Conservation (phyloP, 306 rosid genomes). For the Vachellia collinsii region DNA sequence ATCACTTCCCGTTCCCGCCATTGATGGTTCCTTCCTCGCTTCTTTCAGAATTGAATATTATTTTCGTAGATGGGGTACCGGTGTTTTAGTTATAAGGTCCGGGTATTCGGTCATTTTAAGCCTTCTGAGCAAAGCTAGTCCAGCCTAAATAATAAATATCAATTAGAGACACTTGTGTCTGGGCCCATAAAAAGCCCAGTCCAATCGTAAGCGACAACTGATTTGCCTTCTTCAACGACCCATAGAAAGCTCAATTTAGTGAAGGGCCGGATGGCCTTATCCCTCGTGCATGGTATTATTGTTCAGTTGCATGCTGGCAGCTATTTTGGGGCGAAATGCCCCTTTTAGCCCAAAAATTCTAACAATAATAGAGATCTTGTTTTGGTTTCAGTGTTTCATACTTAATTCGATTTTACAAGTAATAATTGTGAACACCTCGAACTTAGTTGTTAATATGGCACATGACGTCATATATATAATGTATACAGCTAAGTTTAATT, state of each 20-base stretch:
- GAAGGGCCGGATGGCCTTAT: not conserved
- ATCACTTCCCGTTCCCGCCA: conserved; percentile 83
- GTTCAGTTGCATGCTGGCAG: too few species aligned
- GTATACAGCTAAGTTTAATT: too few species aligned
- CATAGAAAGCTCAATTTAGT: not conserved
- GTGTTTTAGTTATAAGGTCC: not conserved
- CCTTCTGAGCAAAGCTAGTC: not conserved
- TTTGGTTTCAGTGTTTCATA: not conserved
- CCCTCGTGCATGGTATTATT: not conserved
- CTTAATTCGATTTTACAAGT: not conserved
- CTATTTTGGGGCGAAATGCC: not conserved
- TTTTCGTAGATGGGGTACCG: not conserved
- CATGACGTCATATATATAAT: too few species aligned
- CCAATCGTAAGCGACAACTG: not conserved
- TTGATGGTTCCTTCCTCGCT: not conserved
- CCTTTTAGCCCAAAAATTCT: not conserved
- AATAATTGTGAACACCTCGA: too few species aligned
- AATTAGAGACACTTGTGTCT: not conserved
- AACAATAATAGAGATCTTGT: not conserved
- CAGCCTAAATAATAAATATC: not conserved
- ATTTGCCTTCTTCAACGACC: not conserved
- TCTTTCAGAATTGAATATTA: not conserved
- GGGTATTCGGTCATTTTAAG: not conserved
- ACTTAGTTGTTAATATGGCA: too few species aligned
- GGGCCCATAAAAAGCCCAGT: not conserved